phyloP scores from a whole-genome alignment of 768 basidiomycete species.

The Phylloporus sp. region DNA sequence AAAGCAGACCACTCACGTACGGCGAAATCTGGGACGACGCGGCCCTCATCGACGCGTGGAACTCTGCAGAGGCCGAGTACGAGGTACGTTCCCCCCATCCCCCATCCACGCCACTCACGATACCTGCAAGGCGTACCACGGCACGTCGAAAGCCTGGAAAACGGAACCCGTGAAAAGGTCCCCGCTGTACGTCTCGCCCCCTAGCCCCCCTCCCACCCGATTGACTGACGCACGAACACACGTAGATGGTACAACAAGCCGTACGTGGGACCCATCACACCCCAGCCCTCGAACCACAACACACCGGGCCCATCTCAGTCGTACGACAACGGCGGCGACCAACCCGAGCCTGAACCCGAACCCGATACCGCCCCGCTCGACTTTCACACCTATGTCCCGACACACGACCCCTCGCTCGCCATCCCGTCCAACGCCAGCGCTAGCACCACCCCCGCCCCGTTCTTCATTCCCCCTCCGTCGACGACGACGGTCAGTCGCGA shows the following conservation, averaged over 20 bases:
- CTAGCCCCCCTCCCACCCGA: background rate
- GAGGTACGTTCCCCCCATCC: constrained; percentile 35
- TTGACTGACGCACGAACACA: background rate
- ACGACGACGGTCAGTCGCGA: constrained; percentile 52
- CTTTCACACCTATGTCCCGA: constrained; percentile 66
- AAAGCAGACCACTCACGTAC: constrained; percentile 60
- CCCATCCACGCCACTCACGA: background rate
- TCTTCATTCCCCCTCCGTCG: constrained; percentile 29
- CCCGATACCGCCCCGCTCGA: constrained; percentile 58
- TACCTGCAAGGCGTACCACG: constrained; percentile 52
- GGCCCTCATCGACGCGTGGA: constrained; percentile 77
- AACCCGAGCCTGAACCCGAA: constrained; percentile 23
- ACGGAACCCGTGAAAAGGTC: constrained; percentile 64
- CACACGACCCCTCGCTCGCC: constrained; percentile 61
- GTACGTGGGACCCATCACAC: constrained; percentile 13
- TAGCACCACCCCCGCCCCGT: constrained; percentile 11
- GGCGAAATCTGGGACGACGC: constrained; percentile 87
- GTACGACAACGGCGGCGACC: too few species aligned
- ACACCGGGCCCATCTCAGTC: too few species aligned
- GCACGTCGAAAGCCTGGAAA: constrained; percentile 67
- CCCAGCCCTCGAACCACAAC: constrained; percentile 5
- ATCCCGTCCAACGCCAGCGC: constrained; percentile 21
- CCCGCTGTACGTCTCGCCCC: constrained; percentile 49
- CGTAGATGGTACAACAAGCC: constrained; percentile 78
- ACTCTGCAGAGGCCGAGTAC: constrained; percentile 79